A percentile compares a stretch with the other conserved stretches of the same genome.
phyloP scores from a whole-genome alignment of 2,329 filamentous ascomycete species.

The Metarhizium rileyi region DNA sequence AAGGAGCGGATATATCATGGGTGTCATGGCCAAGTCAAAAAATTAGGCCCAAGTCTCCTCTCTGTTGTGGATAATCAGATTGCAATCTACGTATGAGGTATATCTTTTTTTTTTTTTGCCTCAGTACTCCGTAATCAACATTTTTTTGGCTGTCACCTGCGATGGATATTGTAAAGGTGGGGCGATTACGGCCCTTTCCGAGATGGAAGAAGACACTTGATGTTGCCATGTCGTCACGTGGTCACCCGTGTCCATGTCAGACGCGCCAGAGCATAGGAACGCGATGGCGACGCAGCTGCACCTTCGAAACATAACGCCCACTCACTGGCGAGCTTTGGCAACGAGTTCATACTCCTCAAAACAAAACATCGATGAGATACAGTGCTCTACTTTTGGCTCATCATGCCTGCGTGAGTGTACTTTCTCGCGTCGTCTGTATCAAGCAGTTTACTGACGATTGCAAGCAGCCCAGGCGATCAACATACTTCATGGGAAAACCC shows the following conservation, averaged over 20 bases:
- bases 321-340: neutral
- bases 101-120: too few species aligned
- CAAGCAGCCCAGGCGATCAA: conserved; percentile 57
- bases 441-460: conserved; percentile 10
- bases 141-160: too few species aligned
- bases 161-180: neutral
- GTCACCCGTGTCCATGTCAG: conserved; percentile 6
- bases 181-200: conserved; percentile 1
- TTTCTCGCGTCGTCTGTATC: conserved; percentile 7
- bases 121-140: too few species aligned
- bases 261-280: neutral
- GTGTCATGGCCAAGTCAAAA: too few species aligned
- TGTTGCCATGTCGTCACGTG: conserved; percentile 7
- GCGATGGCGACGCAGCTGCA: neutral
- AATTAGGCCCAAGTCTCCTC: too few species aligned
- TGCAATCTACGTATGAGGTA: too few species aligned
- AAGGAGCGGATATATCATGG: too few species aligned
- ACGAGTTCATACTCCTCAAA: neutral
- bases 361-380: conserved; percentile 16
- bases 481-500: conserved; percentile 56
- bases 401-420: conserved; percentile 35
- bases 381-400: neutral
- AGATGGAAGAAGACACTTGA: neutral
- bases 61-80: too few species aligned
- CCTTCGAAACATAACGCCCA: neutral